A percentile compares a stretch with the other conserved stretches of the same genome.
Conservation (phyloP, 192 early-diverging fungal species). For the Coemansia sp. region DNA sequence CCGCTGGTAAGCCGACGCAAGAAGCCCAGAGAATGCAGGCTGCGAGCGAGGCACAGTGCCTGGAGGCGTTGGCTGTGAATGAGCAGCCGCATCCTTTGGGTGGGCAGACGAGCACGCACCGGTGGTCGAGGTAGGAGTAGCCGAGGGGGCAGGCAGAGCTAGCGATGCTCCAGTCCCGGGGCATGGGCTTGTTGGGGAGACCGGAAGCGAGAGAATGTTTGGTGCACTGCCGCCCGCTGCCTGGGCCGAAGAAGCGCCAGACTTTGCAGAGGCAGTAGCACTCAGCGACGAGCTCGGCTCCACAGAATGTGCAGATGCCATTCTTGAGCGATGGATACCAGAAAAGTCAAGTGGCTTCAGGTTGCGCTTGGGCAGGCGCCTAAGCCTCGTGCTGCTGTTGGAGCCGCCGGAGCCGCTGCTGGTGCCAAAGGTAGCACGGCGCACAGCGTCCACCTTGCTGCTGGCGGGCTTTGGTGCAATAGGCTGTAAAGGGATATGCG, state of each 20-base stretch:
- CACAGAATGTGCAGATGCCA: constrained; percentile 12
- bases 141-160: background rate
- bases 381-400: constrained; percentile 27
- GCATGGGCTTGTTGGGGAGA: constrained; percentile 37
- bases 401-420: background rate
- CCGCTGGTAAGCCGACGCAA: constrained; percentile 46
- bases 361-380: constrained; percentile 52
- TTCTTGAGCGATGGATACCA: constrained; percentile 25
- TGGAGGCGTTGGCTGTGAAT: constrained; percentile 37
- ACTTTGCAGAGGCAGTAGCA: constrained; percentile 31
- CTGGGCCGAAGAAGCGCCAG: constrained; percentile 11
- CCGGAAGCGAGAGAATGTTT: constrained; percentile 35
- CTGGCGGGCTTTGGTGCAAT: constrained; percentile 3
- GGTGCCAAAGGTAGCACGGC: background rate
- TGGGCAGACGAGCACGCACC: constrained; percentile 8
- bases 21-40: constrained; percentile 43
- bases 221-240: background rate
- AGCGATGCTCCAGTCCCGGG: constrained; percentile 9
- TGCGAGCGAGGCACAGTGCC: constrained; percentile 31
- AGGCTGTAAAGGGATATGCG: constrained; percentile 5
- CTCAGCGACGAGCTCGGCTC: constrained; percentile 11
- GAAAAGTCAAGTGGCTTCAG: constrained; percentile 56
- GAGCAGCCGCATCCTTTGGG: background rate
- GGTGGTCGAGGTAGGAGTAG: constrained; percentile 2
- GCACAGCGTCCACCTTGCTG: background rate